Conservation (phyloP, 352 stramenopile species). For the Pythium aristosporum region DNA sequence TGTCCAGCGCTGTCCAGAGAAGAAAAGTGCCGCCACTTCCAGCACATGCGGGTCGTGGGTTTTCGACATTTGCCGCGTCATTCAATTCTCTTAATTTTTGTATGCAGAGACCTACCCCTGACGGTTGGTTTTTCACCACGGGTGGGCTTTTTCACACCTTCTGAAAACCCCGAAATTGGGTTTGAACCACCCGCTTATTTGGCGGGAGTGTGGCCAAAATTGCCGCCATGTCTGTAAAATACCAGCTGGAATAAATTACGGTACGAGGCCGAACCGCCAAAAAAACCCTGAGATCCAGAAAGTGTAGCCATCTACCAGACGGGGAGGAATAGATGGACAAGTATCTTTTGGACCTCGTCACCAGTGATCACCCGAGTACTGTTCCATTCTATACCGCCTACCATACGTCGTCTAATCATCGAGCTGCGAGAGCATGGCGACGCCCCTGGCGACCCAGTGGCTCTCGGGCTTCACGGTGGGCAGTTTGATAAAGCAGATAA, state of each 20-base stretch:
- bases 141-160: constrained; percentile 2
- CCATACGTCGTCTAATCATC: constrained; percentile 57
- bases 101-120: constrained; percentile 27
- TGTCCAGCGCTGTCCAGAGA: constrained; percentile 6
- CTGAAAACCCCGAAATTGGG: constrained; percentile 21
- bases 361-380: neutral
- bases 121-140: constrained; percentile 12
- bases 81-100: constrained; percentile 20
- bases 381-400: neutral
- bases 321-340: constrained; percentile 2
- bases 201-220: constrained; percentile 20
- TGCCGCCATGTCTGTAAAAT: constrained; percentile 21
- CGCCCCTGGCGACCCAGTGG: constrained; percentile 93
- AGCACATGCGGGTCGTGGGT: constrained; percentile 1
- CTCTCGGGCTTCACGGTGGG: constrained; percentile 70
- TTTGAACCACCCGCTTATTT: constrained; percentile 28
- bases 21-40: constrained; percentile 24
- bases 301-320: constrained; percentile 21
- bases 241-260: constrained; percentile 10
- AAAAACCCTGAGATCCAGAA: constrained; percentile 1
- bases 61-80: constrained; percentile 12
- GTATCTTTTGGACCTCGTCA: neutral
- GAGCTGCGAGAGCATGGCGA: constrained; percentile 92
- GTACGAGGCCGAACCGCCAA: neutral
- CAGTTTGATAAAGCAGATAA: constrained; percentile 93